A percentile compares a stretch with the other conserved stretches of the same genome.
Conservation (phyloP, 2,329 filamentous ascomycete genomes). For the Ambrosiella beaveri region DNA sequence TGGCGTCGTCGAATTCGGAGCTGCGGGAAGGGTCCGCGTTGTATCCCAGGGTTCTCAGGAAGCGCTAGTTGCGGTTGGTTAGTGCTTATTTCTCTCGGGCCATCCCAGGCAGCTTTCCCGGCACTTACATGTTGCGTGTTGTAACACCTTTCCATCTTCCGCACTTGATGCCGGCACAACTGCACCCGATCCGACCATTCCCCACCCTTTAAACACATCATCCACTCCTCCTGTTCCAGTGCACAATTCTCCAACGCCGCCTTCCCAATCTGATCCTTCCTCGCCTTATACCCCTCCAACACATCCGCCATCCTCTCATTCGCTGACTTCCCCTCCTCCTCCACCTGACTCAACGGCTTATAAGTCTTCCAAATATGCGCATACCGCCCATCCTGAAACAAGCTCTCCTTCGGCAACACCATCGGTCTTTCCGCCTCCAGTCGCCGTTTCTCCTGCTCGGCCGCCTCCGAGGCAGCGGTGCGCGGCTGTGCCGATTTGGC, state of each 20-base stretch:
- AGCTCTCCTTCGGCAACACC: conserved; percentile 29
- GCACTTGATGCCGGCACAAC: conserved; percentile 65
- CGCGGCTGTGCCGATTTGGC: conserved; percentile 8
- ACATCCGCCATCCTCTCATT: conserved; percentile 68
- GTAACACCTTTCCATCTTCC: conserved; percentile 71
- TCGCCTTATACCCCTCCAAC: conserved; percentile 67
- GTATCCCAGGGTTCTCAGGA: conserved; percentile 82
- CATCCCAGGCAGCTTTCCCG: background rate
- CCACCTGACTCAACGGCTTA: conserved; percentile 51
- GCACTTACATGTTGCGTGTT: conserved; percentile 59
- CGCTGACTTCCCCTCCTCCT: conserved; percentile 52
- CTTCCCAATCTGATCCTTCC: conserved; percentile 57
- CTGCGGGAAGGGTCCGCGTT: conserved; percentile 49
- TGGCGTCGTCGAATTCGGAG: conserved; percentile 58
- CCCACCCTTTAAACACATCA: conserved; percentile 64
- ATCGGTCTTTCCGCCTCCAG: conserved; percentile 11
- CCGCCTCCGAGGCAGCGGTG: background rate
- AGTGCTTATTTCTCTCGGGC: background rate
- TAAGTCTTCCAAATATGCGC: conserved; percentile 91
- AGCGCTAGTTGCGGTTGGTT: conserved; percentile 36
- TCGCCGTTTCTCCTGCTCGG: too few relatives aligned
- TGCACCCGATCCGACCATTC: conserved; percentile 50
- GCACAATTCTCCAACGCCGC: conserved; percentile 90
- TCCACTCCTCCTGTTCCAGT: conserved; percentile 66
- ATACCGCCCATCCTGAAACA: conserved; percentile 45